Evolutionary conservation across 106 monocot genomes (phyloP).

Genomic region (Iris macrosiphon): DNA sequence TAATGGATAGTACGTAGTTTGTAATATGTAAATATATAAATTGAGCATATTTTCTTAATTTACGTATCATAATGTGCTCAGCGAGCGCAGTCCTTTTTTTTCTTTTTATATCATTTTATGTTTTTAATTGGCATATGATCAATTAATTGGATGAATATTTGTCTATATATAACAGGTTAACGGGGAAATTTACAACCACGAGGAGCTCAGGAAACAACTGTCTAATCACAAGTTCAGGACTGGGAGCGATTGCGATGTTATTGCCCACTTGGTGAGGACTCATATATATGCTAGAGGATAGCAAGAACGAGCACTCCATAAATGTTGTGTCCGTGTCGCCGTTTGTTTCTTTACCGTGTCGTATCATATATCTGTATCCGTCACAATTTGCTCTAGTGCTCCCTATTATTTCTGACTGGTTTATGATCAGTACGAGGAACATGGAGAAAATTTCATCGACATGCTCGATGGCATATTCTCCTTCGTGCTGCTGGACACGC

Average conservation of each 20-base stretch:
- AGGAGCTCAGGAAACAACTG: constrained; percentile 22
- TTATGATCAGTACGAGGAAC: constrained; percentile 33
- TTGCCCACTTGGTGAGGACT: constrained; percentile 33
- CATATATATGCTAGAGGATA: too few species aligned
- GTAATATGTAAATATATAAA: too few species aligned
- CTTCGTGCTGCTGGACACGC: constrained; percentile 51
- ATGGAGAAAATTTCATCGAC: constrained; percentile 37
- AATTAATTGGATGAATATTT: too few species aligned
- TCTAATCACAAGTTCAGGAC: constrained; percentile 33
- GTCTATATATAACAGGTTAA: constrained; percentile 28
- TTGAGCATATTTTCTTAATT: too few species aligned
- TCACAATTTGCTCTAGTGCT: neutral
- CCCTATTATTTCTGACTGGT: neutral
- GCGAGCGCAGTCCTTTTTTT: neutral
- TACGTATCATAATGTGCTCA: too few species aligned
- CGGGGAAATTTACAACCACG: constrained; percentile 60
- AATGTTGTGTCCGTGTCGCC: too few species aligned
- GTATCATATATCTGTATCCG: neutral
- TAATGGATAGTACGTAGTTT: too few species aligned
- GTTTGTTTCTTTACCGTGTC: neutral
- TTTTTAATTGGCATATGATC: constrained; percentile 1
- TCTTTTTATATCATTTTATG: neutral
- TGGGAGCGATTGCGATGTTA: constrained; percentile 44
- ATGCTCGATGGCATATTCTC: constrained; percentile 53
- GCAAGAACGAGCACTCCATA: too few species aligned